Percentiles rank a stretch among this genome's conserved stretches.
phyloP scores from a whole-genome alignment of 805 yeast genomes.

The Candida cerambycidarum region DNA sequence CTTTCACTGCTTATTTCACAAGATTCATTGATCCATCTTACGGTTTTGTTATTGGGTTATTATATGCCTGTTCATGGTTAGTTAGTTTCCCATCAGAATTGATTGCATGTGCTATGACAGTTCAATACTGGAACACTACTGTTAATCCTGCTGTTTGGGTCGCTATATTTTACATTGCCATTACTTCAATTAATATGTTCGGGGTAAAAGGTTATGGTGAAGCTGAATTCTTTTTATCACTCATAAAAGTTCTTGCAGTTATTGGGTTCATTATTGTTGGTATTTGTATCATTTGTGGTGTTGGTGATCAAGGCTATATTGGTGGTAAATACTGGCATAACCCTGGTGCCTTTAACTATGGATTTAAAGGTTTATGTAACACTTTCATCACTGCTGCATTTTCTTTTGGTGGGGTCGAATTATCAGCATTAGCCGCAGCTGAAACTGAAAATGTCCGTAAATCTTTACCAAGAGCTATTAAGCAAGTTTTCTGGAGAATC shows the following conservation, averaged over 20 bases:
- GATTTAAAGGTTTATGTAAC: slow-evolving; percentile 39
- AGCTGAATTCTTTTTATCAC: slow-evolving; percentile 31
- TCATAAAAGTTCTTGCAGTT: slow-evolving; percentile 35
- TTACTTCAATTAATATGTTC: slow-evolving; percentile 29
- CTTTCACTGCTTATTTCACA: slow-evolving; percentile 35
- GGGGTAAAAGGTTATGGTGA: slow-evolving; percentile 41
- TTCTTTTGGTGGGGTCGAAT: slow-evolving; percentile 36
- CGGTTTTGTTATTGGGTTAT: slow-evolving; percentile 37
- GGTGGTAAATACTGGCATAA: slow-evolving; percentile 34
- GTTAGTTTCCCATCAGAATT: slow-evolving; percentile 36
- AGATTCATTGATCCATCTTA: slow-evolving; percentile 36
- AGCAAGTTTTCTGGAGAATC: slow-evolving; percentile 46
- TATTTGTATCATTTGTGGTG: slow-evolving; percentile 35
- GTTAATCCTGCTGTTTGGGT: slow-evolving; percentile 40
- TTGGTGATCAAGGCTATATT: slow-evolving; percentile 33
- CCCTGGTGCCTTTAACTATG: slow-evolving; percentile 37
- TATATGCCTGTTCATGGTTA: slow-evolving; percentile 37
- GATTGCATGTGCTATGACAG: slow-evolving; percentile 37
- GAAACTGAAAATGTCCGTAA: slow-evolving; percentile 41
- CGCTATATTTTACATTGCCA: slow-evolving; percentile 30
- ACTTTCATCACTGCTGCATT: slow-evolving; percentile 35
- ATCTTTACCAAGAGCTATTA: slow-evolving; percentile 40
- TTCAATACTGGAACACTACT: slow-evolving; percentile 31
- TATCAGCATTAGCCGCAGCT: slow-evolving; percentile 38
- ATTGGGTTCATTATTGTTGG: slow-evolving; percentile 36